These are phyloP conservation scores for Psophocarpus tetragonolobus DNA, from an alignment of 306 rosid genomes.

Conservation along the genomic window DNA sequence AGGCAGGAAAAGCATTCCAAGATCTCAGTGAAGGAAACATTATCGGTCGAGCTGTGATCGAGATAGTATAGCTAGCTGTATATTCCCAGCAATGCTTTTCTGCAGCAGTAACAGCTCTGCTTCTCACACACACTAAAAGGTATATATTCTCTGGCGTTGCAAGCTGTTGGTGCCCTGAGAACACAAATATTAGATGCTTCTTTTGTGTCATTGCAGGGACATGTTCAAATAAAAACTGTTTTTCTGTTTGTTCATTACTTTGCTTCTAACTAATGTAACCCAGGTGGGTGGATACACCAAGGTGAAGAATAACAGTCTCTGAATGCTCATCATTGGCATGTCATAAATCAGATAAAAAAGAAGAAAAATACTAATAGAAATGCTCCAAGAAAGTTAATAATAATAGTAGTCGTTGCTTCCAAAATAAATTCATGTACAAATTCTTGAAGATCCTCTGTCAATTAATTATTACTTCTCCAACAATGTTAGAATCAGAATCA, in stretches of 20 bases:
- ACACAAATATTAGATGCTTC: slow-evolving; percentile 30
- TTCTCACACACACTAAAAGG: background rate
- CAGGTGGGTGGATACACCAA: background rate
- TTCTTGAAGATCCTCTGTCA: background rate
- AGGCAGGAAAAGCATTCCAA: slow-evolving; percentile 67
- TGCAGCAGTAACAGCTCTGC: slow-evolving; percentile 12
- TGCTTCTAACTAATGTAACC: slow-evolving; percentile 8
- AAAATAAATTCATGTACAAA: background rate
- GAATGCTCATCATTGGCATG: slow-evolving; percentile 13
- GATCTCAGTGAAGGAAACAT: slow-evolving; percentile 81
- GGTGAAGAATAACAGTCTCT: background rate
- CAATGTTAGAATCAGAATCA: background rate
- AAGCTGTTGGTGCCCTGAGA: slow-evolving; percentile 42
- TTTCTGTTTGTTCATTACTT: background rate
- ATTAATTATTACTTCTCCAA: no score
- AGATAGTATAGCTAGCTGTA: slow-evolving; percentile 55
- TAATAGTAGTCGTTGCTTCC: background rate
- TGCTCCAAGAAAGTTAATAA: background rate
- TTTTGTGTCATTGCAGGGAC: slow-evolving; percentile 10
- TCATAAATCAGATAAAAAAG: background rate
- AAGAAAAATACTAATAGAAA: background rate
- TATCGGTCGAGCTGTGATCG: slow-evolving; percentile 80
- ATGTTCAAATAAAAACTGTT: slow-evolving; percentile 28
- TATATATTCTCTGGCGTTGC: slow-evolving; percentile 20
- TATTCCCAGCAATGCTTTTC: slow-evolving; percentile 15